A percentile compares a stretch with the other conserved stretches of the same genome.
Conservation (phyloP, 352 stramenopile species). For the Pythium aquatile region DNA sequence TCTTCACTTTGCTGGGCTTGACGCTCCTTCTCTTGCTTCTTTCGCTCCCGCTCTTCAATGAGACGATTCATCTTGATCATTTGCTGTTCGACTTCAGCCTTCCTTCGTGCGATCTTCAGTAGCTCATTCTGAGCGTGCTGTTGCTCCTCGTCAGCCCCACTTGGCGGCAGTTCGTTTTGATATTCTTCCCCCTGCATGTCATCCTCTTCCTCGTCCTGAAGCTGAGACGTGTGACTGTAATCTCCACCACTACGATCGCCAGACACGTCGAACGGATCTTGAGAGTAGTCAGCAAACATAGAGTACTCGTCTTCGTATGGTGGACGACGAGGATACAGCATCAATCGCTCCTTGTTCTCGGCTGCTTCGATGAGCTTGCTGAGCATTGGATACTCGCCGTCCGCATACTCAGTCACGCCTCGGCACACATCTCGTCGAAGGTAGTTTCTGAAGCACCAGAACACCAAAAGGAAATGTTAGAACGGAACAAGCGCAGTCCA, state of each 20-base stretch:
- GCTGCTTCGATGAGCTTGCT: conserved; percentile 69
- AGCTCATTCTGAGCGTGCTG: conserved; percentile 35
- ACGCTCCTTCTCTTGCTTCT: conserved; percentile 48
- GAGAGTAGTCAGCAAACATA: conserved; percentile 57
- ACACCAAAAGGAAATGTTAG: background rate
- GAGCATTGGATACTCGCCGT: conserved; percentile 66
- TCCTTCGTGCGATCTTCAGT: conserved; percentile 50
- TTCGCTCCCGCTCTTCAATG: conserved; percentile 31
- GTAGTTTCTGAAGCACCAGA: conserved; percentile 44
- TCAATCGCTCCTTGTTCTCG: conserved; percentile 52
- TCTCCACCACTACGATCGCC: background rate
- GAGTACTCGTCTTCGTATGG: conserved; percentile 72
- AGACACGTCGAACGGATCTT: conserved; percentile 19
- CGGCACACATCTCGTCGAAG: conserved; percentile 71
- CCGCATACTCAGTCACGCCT: conserved; percentile 76
- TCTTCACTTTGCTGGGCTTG: conserved; percentile 3
- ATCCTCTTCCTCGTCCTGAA: background rate
- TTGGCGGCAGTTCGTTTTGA: conserved; percentile 1
- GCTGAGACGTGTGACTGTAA: background rate
- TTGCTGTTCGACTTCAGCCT: conserved; percentile 57
- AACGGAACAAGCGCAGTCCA: background rate
- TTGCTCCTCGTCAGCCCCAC: conserved; percentile 13
- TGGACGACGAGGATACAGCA: conserved; percentile 58
- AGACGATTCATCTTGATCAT: conserved; percentile 54
- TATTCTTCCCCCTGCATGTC: conserved; percentile 20